Evolutionary conservation across 306 rosid genomes (phyloP).

Genomic region (Senna tora): DNA sequence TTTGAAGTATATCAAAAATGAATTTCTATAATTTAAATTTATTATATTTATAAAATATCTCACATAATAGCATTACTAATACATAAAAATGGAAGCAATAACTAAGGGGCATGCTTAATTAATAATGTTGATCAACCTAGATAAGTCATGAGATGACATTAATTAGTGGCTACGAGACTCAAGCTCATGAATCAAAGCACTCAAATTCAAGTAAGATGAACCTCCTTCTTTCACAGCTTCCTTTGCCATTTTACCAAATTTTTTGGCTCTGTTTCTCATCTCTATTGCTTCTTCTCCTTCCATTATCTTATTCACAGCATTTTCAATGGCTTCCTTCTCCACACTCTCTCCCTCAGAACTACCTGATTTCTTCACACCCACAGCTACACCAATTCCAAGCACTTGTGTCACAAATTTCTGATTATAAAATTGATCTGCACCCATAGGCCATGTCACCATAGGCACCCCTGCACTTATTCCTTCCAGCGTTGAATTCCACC

Average conservation of each 20-base stretch:
- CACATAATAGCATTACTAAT: too few species aligned
- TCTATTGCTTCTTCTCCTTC: slow-evolving; percentile 33
- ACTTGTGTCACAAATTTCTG: slow-evolving; percentile 41
- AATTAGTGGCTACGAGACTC: neutral
- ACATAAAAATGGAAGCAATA: too few species aligned
- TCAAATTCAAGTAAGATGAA: slow-evolving; percentile 15
- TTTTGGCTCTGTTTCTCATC: slow-evolving; percentile 27
- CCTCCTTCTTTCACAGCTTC: slow-evolving; percentile 34
- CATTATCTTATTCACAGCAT: slow-evolving; percentile 18
- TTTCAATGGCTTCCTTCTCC: neutral
- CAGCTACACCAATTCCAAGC: slow-evolving; percentile 34
- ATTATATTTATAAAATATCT: too few species aligned
- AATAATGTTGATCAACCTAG: too few species aligned
- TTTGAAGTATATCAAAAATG: too few species aligned
- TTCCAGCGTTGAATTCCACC: slow-evolving; percentile 44
- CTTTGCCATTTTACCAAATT: slow-evolving; percentile 28
- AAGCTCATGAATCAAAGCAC: neutral
- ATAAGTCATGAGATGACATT: too few species aligned
- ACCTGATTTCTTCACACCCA: slow-evolving; percentile 21
- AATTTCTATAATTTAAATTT: too few species aligned
- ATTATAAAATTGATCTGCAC: slow-evolving; percentile 40
- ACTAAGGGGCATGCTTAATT: too few species aligned
- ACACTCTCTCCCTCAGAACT: neutral
- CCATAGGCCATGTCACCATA: slow-evolving; percentile 39
- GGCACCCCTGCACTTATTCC: slow-evolving; percentile 29